Evolutionary conservation across 2,329 filamentous ascomycete species (phyloP).

Genomic region (Colletotrichum aenigma): DNA sequence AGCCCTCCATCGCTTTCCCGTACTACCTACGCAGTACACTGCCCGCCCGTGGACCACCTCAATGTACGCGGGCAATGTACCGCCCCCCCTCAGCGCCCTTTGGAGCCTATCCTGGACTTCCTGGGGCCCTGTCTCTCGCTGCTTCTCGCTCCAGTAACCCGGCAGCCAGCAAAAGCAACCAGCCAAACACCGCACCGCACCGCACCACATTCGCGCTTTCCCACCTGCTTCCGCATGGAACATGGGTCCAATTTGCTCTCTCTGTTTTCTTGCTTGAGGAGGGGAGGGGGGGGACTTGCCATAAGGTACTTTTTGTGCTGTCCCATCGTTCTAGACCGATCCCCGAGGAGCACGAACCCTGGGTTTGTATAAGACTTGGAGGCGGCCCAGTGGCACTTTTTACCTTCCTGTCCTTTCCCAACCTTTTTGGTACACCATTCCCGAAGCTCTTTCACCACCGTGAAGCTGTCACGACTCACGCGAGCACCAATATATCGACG

Average conservation of each 20-base stretch:
- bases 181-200: background rate
- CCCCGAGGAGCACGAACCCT: constrained; percentile 7
- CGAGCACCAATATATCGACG: background rate
- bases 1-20: background rate
- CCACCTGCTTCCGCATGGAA: background rate
- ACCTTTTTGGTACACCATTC: background rate
- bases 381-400: background rate
- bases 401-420: background rate
- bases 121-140: background rate
- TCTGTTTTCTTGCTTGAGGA: background rate
- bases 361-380: constrained; percentile 16
- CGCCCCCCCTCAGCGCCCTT: background rate
- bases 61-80: background rate
- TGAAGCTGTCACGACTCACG: background rate
- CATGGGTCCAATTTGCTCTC: background rate
- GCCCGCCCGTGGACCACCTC: background rate
- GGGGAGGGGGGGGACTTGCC: background rate
- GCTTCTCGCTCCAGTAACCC: background rate
- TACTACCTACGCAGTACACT: background rate
- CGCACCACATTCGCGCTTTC: background rate
- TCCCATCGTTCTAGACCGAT: background rate
- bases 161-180: background rate
- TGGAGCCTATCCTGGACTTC: background rate
- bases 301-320: background rate
- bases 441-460: background rate